A percentile compares a stretch with the other conserved stretches of the same genome.
Evolutionary conservation across 352 stramenopile species (phyloP).

Genomic region (Phytophthora citricola): DNA sequence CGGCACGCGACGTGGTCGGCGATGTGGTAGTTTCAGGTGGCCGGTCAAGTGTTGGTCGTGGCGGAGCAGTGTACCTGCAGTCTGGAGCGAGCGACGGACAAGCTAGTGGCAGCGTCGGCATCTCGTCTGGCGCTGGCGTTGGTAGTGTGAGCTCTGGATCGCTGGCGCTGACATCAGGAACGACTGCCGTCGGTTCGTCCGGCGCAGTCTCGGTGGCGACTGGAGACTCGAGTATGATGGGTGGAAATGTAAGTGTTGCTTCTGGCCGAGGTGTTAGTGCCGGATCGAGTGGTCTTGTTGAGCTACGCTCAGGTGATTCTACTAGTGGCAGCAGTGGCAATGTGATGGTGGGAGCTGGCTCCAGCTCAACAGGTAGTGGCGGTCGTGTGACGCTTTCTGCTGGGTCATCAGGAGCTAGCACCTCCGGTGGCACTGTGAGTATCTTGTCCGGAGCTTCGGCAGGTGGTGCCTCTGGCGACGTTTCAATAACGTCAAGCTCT

Average conservation of each 20-base stretch:
- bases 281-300: slow-evolving; percentile 1
- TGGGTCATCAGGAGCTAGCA: too few relatives aligned
- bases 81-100: slow-evolving; percentile 27
- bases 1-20: too few relatives aligned
- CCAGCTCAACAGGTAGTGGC: too few relatives aligned
- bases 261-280: neutral
- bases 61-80: slow-evolving; percentile 19
- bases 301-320: neutral
- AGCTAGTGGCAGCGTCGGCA: slow-evolving; percentile 22
- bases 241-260: slow-evolving; percentile 14
- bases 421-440: too few relatives aligned
- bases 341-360: too few relatives aligned
- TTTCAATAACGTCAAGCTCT: too few relatives aligned
- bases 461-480: too few relatives aligned
- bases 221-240: slow-evolving; percentile 17
- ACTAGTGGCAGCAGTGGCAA: too few relatives aligned
- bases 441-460: too few relatives aligned
- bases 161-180: slow-evolving; percentile 20
- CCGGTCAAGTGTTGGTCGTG: neutral
- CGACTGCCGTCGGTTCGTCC: slow-evolving; percentile 5
- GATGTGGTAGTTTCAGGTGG: too few relatives aligned
- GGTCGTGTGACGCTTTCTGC: too few relatives aligned
- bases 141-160: slow-evolving; percentile 19
- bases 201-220: slow-evolving; percentile 16
- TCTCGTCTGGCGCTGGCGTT: slow-evolving; percentile 10